Conservation (phyloP, 2,329 filamentous ascomycete genomes). For the Lachnum nothofagi region DNA sequence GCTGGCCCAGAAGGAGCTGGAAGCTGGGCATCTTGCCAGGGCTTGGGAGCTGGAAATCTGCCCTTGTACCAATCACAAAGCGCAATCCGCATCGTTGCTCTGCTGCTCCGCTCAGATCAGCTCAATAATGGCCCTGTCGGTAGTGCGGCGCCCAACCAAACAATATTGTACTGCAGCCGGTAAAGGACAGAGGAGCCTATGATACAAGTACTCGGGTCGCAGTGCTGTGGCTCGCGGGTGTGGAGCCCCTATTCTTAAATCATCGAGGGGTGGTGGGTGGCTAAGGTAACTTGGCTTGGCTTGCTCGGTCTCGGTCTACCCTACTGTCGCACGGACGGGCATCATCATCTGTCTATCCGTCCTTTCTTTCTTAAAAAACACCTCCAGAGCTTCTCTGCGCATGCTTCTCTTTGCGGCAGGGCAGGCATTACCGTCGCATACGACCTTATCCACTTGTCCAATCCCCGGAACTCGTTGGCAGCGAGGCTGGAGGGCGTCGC, state of each 20-base stretch:
- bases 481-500: constrained; percentile 28
- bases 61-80: background rate
- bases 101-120: background rate
- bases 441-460: constrained; percentile 2
- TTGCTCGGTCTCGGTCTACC: too few relatives aligned
- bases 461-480: constrained; percentile 16
- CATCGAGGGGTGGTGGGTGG: too few relatives aligned
- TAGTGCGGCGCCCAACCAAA: background rate
- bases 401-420: background rate
- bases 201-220: too few relatives aligned
- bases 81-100: too few relatives aligned
- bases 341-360: background rate
- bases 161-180: background rate
- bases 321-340: too few relatives aligned
- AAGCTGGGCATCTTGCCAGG: background rate
- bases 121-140: background rate
- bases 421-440: background rate
- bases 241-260: too few relatives aligned
- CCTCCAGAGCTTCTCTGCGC: background rate
- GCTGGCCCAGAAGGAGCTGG: background rate
- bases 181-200: background rate
- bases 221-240: too few relatives aligned
- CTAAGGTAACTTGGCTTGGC: too few relatives aligned
- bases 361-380: background rate
- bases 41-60: background rate